Base-by-base conservation (phyloP, 73 alveolate genomes). In the Paramecium biaurelia region DNA sequence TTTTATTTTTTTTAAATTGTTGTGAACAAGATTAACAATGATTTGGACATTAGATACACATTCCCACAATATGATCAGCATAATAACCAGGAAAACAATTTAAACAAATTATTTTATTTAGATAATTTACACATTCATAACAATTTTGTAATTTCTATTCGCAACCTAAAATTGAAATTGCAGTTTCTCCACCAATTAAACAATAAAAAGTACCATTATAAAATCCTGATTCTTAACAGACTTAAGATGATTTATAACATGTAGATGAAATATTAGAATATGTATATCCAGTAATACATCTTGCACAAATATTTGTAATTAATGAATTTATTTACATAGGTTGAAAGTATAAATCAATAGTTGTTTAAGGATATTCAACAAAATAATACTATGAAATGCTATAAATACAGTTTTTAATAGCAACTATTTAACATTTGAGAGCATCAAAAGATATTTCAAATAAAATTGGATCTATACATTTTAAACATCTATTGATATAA, bases 361-460 rank as follows among this genome's bases (percentile, higher is more conserved):
- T 67, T 0, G 84, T 67, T 26, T 12, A 23, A 26, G 38, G 45
- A 30, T 15, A 30, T 26, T 67, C 84, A 11, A 15, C 49, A 30
- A 15, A 12, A 15, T 24, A 26, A 67, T 67, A 67, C 7, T 67
- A 24, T 20, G 23, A 67, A 18, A 21, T 21, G 24, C 49, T 9
- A 32, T 24, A 67, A 11, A 67, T 12, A 7, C 84, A 74, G 1
- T 74, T 35, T 30, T 35, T 28, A n/a, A 74, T 74, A 2, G 41
- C 2, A 35, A 5, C 15, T 1, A 14, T 10, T 32, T 35, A 38
- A 43, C 87, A 74, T 30, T 74, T 74, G 7, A 35, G 59, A 74
- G 87, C 87, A 74, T 74, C 87, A 74, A 20, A 74, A 20, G 87
- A 74, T 5, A 74, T 74, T 30, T 32, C 41, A 38, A 14, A 74